Conservation (phyloP, 805 yeast species). For the Yarrowia phangngaensis region DNA sequence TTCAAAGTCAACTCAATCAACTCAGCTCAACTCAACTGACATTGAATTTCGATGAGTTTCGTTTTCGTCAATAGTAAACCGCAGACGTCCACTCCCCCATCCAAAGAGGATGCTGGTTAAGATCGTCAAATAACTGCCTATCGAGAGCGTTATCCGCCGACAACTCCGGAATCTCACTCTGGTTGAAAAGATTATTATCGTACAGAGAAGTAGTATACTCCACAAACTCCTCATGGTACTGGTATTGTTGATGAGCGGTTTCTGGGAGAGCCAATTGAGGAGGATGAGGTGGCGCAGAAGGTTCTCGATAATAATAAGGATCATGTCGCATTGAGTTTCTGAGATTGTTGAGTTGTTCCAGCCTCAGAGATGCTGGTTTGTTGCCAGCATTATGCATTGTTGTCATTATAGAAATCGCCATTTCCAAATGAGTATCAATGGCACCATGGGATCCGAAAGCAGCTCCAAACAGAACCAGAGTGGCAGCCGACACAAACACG, state of each 20-base stretch:
- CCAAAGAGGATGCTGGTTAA: constrained; percentile 21
- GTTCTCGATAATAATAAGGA: background rate
- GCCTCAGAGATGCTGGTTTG: constrained; percentile 28
- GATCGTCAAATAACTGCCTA: constrained; percentile 8
- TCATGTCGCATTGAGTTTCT: constrained; percentile 28
- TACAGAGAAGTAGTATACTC: background rate
- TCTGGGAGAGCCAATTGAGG: background rate
- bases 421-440: constrained; percentile 29
- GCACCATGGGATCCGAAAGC: constrained; percentile 30
- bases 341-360: constrained; percentile 29
- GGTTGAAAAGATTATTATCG: constrained; percentile 8
- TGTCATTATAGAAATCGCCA: constrained; percentile 29
- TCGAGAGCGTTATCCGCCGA: constrained; percentile 15
- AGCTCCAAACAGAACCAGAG: constrained; percentile 31
- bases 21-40: too few species aligned
- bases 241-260: background rate
- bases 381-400: constrained; percentile 30
- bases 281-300: background rate
- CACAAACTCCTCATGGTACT: constrained; percentile 6
- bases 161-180: constrained; percentile 12
- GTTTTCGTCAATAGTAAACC: too few species aligned
- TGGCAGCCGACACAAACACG: constrained; percentile 32
- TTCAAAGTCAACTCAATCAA: background rate
- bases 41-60: too few species aligned
- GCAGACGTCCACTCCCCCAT: constrained; percentile 17